Conservation (phyloP, 192 early-diverging fungal species). For the Linnemannia elongata region DNA sequence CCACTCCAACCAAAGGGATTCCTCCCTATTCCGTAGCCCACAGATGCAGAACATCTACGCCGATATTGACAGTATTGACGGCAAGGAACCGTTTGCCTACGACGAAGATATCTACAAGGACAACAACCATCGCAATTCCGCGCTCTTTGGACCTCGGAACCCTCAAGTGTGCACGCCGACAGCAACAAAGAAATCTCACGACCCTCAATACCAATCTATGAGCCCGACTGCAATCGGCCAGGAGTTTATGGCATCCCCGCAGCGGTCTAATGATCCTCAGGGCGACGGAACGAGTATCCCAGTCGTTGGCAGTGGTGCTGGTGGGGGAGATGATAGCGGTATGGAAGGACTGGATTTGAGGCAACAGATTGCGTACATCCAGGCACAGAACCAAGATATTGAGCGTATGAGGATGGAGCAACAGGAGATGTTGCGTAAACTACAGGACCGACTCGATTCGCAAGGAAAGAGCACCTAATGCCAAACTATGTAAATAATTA, state of each 20-base stretch:
- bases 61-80: background rate
- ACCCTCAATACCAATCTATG: background rate
- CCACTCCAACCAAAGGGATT: background rate
- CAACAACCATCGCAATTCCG: background rate
- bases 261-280: background rate
- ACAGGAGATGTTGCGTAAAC: background rate
- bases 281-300: background rate
- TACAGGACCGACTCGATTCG: background rate
- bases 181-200: background rate
- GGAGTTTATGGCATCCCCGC: background rate
- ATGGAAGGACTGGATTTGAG: background rate
- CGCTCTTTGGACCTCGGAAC: background rate
- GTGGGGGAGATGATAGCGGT: background rate
- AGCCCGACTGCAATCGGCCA: background rate
- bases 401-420: background rate
- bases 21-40: background rate
- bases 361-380: background rate
- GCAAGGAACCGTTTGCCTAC: background rate
- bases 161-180: background rate
- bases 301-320: background rate
- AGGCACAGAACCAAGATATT: background rate
- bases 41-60: background rate
- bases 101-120: too few species aligned
- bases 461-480: background rate
- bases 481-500: too few species aligned